Conservation (phyloP, 202 grass and related monocot species). For the Bolboschoenoplectus hybrid region DNA sequence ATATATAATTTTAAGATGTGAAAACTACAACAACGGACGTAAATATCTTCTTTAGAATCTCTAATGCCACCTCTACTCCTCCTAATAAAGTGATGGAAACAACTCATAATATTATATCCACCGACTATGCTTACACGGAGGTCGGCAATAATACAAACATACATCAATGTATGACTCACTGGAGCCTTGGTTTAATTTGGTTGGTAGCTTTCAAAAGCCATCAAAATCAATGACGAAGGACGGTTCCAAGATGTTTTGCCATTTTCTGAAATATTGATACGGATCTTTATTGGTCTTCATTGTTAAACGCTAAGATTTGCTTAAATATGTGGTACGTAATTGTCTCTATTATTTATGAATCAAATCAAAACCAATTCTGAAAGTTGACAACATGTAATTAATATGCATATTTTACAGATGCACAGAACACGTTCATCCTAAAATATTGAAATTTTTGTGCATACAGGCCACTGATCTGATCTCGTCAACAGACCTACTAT, state of each 20-base stretch:
- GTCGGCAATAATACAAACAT: not conserved
- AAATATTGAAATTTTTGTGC: not conserved
- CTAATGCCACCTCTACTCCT: too few relatives aligned
- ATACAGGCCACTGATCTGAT: not conserved
- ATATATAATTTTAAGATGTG: too few relatives aligned
- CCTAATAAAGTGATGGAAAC: too few relatives aligned
- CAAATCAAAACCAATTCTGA: not conserved
- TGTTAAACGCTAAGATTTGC: not conserved
- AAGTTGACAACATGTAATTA: not conserved
- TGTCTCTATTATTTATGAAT: not conserved
- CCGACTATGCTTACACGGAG: not conserved
- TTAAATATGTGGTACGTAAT: not conserved
- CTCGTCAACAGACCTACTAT: not conserved
- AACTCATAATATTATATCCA: too few relatives aligned
- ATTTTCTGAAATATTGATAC: not conserved
- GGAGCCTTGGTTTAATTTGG: not conserved
- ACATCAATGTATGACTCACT: not conserved
- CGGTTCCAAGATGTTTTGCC: not conserved
- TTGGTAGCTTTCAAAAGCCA: not conserved
- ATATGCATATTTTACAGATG: not conserved
- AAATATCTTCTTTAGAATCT: too few relatives aligned
- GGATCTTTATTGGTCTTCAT: not conserved
- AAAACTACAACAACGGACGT: too few relatives aligned
- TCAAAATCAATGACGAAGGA: conserved; percentile 20
- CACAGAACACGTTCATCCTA: not conserved